Percentiles rank a stretch among this genome's conserved stretches.
Evolutionary conservation across 2,329 filamentous ascomycete genomes (phyloP).

Genomic region (Cladosporium velox): DNA sequence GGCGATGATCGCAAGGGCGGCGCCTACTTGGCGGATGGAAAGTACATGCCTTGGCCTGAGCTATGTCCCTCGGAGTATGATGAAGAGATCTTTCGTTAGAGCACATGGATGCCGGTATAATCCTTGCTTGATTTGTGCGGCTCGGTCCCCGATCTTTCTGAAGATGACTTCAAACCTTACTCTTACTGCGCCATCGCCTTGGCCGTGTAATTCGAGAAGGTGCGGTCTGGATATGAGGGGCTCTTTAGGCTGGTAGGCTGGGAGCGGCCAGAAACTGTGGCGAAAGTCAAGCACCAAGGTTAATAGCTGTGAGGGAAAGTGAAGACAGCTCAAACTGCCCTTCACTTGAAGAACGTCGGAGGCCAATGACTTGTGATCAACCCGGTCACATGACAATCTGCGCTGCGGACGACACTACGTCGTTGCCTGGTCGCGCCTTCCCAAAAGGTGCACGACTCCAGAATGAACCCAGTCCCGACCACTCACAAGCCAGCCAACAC

Average conservation of each 20-base stretch:
- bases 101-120: neutral
- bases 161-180: neutral
- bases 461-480: neutral
- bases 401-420: neutral
- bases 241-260: too few relatives aligned
- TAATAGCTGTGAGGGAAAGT: neutral
- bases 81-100: constrained; percentile 24
- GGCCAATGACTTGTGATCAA: neutral
- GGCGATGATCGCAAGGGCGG: constrained; percentile 11
- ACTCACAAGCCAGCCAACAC: constrained; percentile 1
- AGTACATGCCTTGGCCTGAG: constrained; percentile 24
- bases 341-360: neutral
- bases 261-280: neutral
- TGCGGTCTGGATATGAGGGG: neutral
- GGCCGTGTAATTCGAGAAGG: neutral
- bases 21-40: constrained; percentile 9
- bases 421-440: constrained; percentile 17
- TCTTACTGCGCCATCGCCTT: neutral
- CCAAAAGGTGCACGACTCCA: neutral
- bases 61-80: constrained; percentile 27
- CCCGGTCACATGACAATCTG: constrained; percentile 10
- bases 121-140: neutral
- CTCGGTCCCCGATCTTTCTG: neutral
- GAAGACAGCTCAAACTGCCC: neutral
- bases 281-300: neutral